phyloP scores from a whole-genome alignment of 2,329 filamentous ascomycete genomes.

The Leptodontidium sp. region DNA sequence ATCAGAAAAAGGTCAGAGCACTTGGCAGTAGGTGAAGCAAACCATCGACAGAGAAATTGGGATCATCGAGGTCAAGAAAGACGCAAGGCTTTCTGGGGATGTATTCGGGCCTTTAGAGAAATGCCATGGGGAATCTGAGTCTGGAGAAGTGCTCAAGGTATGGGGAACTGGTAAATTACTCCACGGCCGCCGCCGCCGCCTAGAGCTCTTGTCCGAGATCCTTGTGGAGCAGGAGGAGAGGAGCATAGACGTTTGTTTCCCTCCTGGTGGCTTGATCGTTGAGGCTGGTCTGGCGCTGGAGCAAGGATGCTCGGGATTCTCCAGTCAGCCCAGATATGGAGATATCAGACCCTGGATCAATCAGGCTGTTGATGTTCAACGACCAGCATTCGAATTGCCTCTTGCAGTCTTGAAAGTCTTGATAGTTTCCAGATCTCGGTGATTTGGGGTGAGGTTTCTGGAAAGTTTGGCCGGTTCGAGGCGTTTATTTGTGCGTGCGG shows the following conservation, averaged over 20 bases:
- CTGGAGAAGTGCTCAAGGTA: not conserved
- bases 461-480: not conserved
- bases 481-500: not conserved
- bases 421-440: not conserved
- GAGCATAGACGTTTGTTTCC: not conserved
- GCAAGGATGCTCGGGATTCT: not conserved
- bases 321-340: not conserved
- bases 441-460: not conserved
- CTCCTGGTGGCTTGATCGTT: not conserved
- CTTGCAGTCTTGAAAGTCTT: not conserved
- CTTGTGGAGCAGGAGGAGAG: not conserved
- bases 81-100: conserved; percentile 3
- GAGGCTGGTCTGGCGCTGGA: not conserved
- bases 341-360: not conserved
- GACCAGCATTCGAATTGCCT: conserved; percentile 10
- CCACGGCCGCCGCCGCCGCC: not conserved
- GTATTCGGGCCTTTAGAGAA: conserved; percentile 3
- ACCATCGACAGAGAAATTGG: conserved; percentile 3
- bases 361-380: not conserved
- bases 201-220: not conserved
- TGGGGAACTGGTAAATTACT: not conserved
- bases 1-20: not conserved
- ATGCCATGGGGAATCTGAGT: not conserved
- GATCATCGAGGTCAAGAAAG: conserved; percentile 8
- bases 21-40: not conserved